Conservation (phyloP, 2,329 filamentous ascomycete species). For the Alternaria metachromatica region DNA sequence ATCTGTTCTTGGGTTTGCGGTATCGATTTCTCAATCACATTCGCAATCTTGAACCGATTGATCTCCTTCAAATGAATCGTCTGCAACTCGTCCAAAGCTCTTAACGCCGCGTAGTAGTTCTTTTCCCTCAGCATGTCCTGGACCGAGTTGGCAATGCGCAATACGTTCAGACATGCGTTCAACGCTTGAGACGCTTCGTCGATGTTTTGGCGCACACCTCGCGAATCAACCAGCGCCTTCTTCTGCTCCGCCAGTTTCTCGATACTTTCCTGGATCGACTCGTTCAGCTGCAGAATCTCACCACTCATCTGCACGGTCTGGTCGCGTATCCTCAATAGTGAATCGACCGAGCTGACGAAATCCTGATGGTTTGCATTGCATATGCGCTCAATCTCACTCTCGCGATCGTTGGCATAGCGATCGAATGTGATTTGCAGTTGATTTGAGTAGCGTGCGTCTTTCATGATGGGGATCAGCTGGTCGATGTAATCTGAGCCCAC, state of each 20-base stretch:
- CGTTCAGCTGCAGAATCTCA: conserved; percentile 90
- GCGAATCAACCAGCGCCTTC: conserved; percentile 89
- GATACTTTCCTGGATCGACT: conserved; percentile 93
- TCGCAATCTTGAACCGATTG: conserved; percentile 91
- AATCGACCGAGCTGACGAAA: conserved; percentile 91
- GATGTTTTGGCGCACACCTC: conserved; percentile 92
- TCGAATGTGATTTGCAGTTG: conserved; percentile 79
- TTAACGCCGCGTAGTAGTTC: conserved; percentile 92
- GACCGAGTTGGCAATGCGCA: conserved; percentile 91
- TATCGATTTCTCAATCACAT: conserved; percentile 94
- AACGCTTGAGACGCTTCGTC: conserved; percentile 89
- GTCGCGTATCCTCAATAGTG: conserved; percentile 89
- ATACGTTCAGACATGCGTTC: conserved; percentile 87
- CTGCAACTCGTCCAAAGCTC: conserved; percentile 92
- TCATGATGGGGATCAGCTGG: conserved; percentile 91
- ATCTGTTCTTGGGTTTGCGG: conserved; percentile 91
- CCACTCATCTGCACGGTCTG: conserved; percentile 86
- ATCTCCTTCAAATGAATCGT: conserved; percentile 96
- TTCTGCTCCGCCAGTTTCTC: conserved; percentile 95
- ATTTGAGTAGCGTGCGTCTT: conserved; percentile 82
- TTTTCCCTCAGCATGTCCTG: conserved; percentile 91
- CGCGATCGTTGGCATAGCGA: conserved; percentile 83
- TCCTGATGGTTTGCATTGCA: conserved; percentile 97
- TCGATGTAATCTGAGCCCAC: conserved; percentile 95
- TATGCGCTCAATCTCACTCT: conserved; percentile 90